Evolutionary conservation across 2,329 filamentous ascomycete genomes (phyloP), one percentile per base, ranked within the genome.

Genomic region (Colletotrichum tamarilloi): DNA sequence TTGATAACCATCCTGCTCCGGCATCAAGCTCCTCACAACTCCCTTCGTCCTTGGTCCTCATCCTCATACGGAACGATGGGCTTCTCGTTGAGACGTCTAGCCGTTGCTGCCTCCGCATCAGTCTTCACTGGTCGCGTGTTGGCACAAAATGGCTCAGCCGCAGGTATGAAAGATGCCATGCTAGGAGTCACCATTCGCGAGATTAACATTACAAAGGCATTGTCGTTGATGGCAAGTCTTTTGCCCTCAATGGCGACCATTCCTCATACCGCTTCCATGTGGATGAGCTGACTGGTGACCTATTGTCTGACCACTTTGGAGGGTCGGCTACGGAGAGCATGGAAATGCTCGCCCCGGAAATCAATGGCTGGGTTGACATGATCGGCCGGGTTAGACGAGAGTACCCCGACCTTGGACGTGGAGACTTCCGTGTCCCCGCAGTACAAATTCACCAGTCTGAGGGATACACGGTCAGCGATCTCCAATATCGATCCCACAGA

Each of bases 261-360:
- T 84, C 91, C 35, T 91, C 90, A 1, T 92, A 92, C 76, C 87
- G 89, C 56, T 92, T 92, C 78, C 91, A 92, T 74, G 89, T 92
- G 57, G 88, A 92, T 74, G 81, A 85, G 3, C 78, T 77, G 9
- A 88, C 87, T 0, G 86, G 88, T 4, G 90, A 92, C 67, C 83
- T 92, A 49, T 79, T 89, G 19, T 86, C 87, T 0, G 90, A 92
- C 76, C 90, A 92, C 77, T 92, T 91, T 75, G 91, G 91, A 55
- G 89, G 86, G 14, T 85, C 84, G 1, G 83, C 87, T 3, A 85
- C 85, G 2, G 90, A 91, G 62, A 85, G 88, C 1, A 65, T 73
- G 49, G 60, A 22, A 2, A 66, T 71, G 60, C 67, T 73, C 14
- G 22, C 60, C 26, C 84, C 86, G 0, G 82, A 84, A 1, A 82